Evolutionary conservation across 768 basidiomycete genomes (phyloP).

Genomic region (Chalciporus chontae): DNA sequence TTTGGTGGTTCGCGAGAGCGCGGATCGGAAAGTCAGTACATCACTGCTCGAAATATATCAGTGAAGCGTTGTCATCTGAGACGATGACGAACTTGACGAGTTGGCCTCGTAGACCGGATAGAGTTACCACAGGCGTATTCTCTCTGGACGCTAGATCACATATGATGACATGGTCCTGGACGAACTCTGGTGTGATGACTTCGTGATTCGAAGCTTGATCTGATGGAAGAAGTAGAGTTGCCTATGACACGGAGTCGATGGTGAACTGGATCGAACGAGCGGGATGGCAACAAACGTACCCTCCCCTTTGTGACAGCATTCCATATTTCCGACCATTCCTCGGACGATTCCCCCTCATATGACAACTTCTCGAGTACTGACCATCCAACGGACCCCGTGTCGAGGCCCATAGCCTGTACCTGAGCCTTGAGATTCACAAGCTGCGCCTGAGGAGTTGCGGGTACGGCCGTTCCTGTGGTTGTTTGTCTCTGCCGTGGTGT

Average conservation of each 20-base stretch:
- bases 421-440: slow-evolving; percentile 71
- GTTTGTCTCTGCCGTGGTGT: slow-evolving; percentile 67
- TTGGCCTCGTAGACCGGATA: slow-evolving; percentile 80
- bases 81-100: slow-evolving; percentile 50
- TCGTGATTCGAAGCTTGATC: slow-evolving; percentile 52
- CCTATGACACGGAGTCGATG: slow-evolving; percentile 41
- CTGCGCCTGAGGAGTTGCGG: slow-evolving; percentile 46
- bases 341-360: slow-evolving; percentile 43
- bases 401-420: slow-evolving; percentile 65
- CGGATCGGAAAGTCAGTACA: slow-evolving; percentile 42
- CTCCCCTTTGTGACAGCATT: slow-evolving; percentile 58
- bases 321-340: slow-evolving; percentile 74
- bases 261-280: neutral
- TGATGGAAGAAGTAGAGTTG: slow-evolving; percentile 74
- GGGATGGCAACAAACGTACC: slow-evolving; percentile 39
- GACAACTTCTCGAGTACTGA: slow-evolving; percentile 72
- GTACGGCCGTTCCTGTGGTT: slow-evolving; percentile 40
- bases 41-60: slow-evolving; percentile 28
- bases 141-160: slow-evolving; percentile 49
- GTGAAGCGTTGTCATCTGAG: slow-evolving; percentile 33
- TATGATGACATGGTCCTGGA: slow-evolving; percentile 80
- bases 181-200: slow-evolving; percentile 65
- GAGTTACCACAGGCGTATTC: slow-evolving; percentile 58
- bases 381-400: slow-evolving; percentile 66
- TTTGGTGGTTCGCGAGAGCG: slow-evolving; percentile 38